Base-by-base conservation (phyloP, 164 flowering plant genomes). In the Vitis rotundifolia region DNA sequence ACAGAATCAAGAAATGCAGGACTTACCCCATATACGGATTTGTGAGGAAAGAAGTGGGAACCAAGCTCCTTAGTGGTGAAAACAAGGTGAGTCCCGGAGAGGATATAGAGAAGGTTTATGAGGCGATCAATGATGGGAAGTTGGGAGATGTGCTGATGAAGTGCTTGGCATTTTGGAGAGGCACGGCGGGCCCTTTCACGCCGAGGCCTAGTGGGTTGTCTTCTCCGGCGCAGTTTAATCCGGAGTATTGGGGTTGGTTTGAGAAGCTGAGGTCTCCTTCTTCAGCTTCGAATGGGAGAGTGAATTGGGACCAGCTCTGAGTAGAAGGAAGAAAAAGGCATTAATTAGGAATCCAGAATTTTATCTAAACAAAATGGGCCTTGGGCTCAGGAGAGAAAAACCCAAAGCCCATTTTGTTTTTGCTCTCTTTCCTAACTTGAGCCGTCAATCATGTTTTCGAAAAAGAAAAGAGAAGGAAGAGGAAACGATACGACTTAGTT, bases 41-140 rank as follows among this genome's bases (percentile, higher is more conserved):
- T 37, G 83, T 86, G 75, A 78, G 87, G 76, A 37, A 9, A 0
- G 79, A 77, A 59, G 72, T 78, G 16, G 87, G 87, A 53, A 86
- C 86, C 0, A 75, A 75, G 71, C 59, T 86, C 18, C 77, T 82
- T 1, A 82, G 77, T 22, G 89, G 89, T 2, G 82, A 50, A 48
- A 79, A 80, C 77, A 77, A 75, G 74, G 73, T 66, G 61, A 78
- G 84, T 56, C 89, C 89, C 0, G 87, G 87, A 9, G 87, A 86
- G 70, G 74, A 84, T 26, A 80, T 84, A 9, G 87, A 86, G 77
- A 84, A 78, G 74, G 87, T 86, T 5, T 74, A 75, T 48, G 80
- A 77, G 22, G 86, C 81, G 11, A 80, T 86, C 9, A 69, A 74
- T 54, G 82, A 75, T 10, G 87, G 86, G 58, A 77, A 80, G 63